A percentile compares a stretch with the other conserved stretches of the same genome.
These are phyloP conservation scores for Leishmania martiniquensis DNA, from an alignment of 208 protist species.

Conservation along the genomic window DNA sequence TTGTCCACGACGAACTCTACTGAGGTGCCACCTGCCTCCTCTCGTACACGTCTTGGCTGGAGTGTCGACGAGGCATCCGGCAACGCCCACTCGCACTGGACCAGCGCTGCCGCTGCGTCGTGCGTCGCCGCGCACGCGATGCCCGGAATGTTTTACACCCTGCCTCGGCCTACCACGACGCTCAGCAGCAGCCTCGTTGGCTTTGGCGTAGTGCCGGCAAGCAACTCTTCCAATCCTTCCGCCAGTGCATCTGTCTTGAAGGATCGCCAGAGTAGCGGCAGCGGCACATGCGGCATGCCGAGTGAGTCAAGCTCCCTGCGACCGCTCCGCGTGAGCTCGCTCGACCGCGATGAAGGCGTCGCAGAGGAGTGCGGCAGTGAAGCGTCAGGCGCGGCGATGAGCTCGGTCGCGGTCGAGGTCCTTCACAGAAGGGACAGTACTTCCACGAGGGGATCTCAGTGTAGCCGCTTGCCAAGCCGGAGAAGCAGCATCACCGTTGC, in stretches of 20 bases:
- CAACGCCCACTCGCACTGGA: background rate
- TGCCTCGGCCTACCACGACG: background rate
- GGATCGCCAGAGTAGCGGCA: slow-evolving; percentile 1
- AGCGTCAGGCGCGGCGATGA: background rate
- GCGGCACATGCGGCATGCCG: background rate
- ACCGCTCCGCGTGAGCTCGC: background rate
- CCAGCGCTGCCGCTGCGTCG: background rate
- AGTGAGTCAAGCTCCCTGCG: background rate
- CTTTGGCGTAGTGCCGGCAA: background rate
- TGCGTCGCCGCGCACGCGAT: background rate
- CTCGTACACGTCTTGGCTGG: background rate
- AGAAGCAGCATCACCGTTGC: slow-evolving; percentile 4
- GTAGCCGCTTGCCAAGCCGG: background rate
- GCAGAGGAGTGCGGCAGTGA: background rate
- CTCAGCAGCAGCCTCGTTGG: background rate
- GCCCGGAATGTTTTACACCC: background rate
- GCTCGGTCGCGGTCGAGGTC: background rate
- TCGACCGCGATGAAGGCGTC: background rate
- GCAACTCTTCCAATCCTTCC: slow-evolving; percentile 6
- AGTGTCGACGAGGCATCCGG: background rate
- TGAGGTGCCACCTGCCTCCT: background rate
- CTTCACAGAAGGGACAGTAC: background rate
- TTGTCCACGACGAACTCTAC: background rate
- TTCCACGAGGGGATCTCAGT: background rate
- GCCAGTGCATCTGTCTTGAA: background rate